Base-by-base conservation (phyloP, 148 eudicot species). In the Rhododendron mucronatum region DNA sequence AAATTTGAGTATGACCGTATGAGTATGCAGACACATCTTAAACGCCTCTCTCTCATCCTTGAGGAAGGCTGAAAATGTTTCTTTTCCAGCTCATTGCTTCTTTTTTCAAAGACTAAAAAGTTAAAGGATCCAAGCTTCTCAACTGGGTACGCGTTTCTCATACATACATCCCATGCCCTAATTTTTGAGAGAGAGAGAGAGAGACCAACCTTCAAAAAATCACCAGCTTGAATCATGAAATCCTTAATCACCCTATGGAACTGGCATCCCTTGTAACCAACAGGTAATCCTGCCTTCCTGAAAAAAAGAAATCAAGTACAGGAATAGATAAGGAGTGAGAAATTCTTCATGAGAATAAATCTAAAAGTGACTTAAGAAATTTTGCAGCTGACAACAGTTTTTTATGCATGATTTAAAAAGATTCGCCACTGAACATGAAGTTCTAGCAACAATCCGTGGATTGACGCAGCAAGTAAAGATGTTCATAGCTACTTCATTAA, bases 211-310 rank as follows among this genome's bases (percentile, higher is more conserved):
- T 96, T 96, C 61, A 94, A 59, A 89, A 96, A 96, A 85, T 95
- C 99, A 87, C 98, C 99, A 88, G 94, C 90, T 92, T 96, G 99
- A 85, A 96, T 94, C 99, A 95, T 96, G 84, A 96, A 96, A 87
- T 96, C 99, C 90, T 95, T 96, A 77, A 96, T 96, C 83, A 96
- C 96, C 88, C 99, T 91, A 86, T 96, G 99, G 87, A 96, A 96
- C 87, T 95, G 98, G 86, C 98, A 95, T 73, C 96, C 96, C 90
- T 96, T 96, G 93, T 93, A 96, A 78, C 99, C 99, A 90, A 95
- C 94, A 78, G 99, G 99, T 83, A 95, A 83, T 84, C 99, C 99
- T 84, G 92, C 95, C 91, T 95, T 96, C 92, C 99, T 96, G 91
- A 55, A 28, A 89, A 30, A 85, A 71, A 61, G 67, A 86, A 85